Percentiles rank a stretch among this genome's conserved stretches.
Evolutionary conservation across 495 filamentous ascomycete species (phyloP).

Genomic region (Lepidopterella palustris): DNA sequence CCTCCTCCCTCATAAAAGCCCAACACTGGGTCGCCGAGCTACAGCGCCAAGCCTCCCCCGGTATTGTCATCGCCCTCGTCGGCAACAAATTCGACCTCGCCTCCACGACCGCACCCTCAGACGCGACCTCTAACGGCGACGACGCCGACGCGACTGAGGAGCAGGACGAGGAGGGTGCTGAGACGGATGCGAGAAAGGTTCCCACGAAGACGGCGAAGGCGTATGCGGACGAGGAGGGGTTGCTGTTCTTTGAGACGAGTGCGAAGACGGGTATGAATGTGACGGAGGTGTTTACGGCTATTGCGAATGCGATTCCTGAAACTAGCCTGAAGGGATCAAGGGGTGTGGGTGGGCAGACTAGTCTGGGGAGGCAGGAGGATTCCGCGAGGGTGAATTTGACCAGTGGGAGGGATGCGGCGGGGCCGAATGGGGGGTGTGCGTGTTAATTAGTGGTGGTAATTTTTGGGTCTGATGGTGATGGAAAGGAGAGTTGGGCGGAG

Average conservation of each 20-base stretch:
- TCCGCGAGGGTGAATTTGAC: conserved; percentile 63
- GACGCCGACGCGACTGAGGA: conserved; percentile 38
- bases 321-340: conserved; percentile 85
- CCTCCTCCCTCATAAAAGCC: conserved; percentile 88
- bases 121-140: conserved; percentile 31
- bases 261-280: conserved; percentile 95
- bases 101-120: conserved; percentile 41
- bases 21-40: conserved; percentile 99
- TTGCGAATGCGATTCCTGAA: conserved; percentile 94
- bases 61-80: conserved; percentile 95
- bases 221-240: conserved; percentile 89
- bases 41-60: conserved; percentile 93
- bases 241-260: conserved; percentile 96
- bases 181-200: conserved; percentile 77
- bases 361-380: conserved; percentile 46
- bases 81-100: conserved; percentile 94
- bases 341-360: conserved; percentile 44
- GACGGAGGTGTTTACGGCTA: conserved; percentile 93
- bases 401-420: conserved; percentile 45
- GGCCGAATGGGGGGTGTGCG: conserved; percentile 86
- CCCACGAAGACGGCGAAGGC: conserved; percentile 79
- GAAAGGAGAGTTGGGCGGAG: not conserved
- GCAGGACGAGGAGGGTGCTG: conserved; percentile 44
- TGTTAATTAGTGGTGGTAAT: conserved; percentile 58
- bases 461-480: not conserved